Conservation (phyloP, 2,329 filamentous ascomycete species). For the Aspergillus calidoustus region DNA sequence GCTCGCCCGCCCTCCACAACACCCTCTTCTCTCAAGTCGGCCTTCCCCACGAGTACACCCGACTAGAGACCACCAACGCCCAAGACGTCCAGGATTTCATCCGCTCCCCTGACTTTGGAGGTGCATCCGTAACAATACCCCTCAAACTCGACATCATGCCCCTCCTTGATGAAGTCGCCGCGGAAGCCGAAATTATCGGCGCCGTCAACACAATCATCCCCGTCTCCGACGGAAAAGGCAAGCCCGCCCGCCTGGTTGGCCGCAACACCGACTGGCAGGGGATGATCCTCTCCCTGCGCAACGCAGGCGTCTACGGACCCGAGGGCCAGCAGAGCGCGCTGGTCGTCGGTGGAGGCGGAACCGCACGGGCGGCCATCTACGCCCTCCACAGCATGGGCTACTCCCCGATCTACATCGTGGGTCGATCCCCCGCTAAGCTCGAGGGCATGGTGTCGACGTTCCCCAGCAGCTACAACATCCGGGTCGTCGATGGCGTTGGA, state of each 20-base stretch:
- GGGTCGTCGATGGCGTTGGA: conserved; percentile 60
- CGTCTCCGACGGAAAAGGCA: conserved; percentile 49
- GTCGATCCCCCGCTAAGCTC: conserved; percentile 73
- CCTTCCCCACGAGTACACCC: conserved; percentile 80
- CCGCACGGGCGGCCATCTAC: conserved; percentile 87
- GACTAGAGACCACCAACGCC: conserved; percentile 72
- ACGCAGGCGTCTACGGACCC: conserved; percentile 63
- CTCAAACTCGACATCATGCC: conserved; percentile 87
- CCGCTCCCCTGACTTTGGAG: conserved; percentile 76
- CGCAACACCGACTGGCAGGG: conserved; percentile 97
- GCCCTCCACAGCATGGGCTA: conserved; percentile 83
- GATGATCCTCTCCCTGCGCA: conserved; percentile 79
- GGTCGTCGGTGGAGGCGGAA: conserved; percentile 90
- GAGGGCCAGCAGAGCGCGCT: conserved; percentile 62
- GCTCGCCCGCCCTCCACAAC: conserved; percentile 90
- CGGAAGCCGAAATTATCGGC: conserved; percentile 80
- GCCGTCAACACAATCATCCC: conserved; percentile 94
- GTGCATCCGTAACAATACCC: conserved; percentile 93
- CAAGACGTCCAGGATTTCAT: conserved; percentile 68
- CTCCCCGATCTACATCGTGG: conserved; percentile 83
- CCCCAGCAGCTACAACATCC: conserved; percentile 72
- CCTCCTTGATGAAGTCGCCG: conserved; percentile 77
- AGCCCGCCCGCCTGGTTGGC: conserved; percentile 66
- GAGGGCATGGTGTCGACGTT: conserved; percentile 72
- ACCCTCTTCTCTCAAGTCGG: conserved; percentile 75